Base-by-base conservation (phyloP, 2,329 filamentous ascomycete genomes). In the Cercospora canescens region DNA sequence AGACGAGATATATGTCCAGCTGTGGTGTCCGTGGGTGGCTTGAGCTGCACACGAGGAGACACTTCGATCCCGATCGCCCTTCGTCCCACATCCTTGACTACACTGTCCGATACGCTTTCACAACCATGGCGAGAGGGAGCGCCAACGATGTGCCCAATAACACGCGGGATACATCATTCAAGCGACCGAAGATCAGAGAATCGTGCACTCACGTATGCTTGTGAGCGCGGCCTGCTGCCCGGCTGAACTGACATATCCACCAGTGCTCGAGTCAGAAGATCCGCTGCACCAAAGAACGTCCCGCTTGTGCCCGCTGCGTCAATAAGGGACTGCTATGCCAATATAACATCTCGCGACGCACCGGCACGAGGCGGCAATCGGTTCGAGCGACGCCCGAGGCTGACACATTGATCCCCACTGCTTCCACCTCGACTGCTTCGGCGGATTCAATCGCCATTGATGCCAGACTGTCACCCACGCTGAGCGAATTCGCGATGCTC, bases 261-360 rank as follows among this genome's bases (percentile, higher is more conserved):
- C 26, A 60, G 57, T 60, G 57, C 35, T 60, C 57, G 30, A 34
- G 28, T n/a, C 62, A 64, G 39, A 64, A 64, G 30, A 64, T 64
- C 30, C 62, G 62, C 7, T 64, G 62, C 32, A 64, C 54, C 21
- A 64, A 64, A 30, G 62, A 64, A 39, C 54, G 62, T 35, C 62
- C 62, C 30, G 56, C 55, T 9, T 64, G 62, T 54, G 54, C 28
- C 18, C 62, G 62, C 8, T 64, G 62, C 55, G 56, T 48, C 14
- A 54, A 59, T 18, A 64, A 64, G 34, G 54, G 54, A 12, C 62
- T 59, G 6, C 34, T 57, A 18, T 64, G 62, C 26, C 39, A 48
- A 11, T 64, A 64, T 39, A 64, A 45, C 54, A 64, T 64, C 37
- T 64, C 62, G 18, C 24, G 62, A n/a, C 54, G 62, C 6, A 64